phyloP scores from a whole-genome alignment of 805 yeast species.

The Zygoascus biomembranicola region DNA sequence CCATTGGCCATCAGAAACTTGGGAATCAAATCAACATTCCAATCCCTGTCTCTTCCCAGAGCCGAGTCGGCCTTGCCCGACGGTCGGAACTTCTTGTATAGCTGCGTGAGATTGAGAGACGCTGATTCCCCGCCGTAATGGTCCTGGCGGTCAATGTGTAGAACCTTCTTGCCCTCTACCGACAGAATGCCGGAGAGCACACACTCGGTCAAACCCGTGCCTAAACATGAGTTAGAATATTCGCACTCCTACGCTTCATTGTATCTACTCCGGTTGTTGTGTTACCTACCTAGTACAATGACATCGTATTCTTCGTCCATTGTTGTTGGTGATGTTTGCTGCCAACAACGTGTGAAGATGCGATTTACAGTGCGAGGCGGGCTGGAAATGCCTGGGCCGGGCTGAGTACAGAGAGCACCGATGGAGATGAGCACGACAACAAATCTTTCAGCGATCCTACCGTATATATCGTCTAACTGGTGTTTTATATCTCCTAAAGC shows the following conservation, averaged over 20 bases:
- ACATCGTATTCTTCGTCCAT: conserved; percentile 98
- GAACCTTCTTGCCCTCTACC: conserved; percentile 96
- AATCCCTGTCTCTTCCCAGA: conserved; percentile 88
- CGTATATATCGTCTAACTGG: too few relatives aligned
- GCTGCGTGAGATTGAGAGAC: conserved; percentile 33
- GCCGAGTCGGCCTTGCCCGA: conserved; percentile 53
- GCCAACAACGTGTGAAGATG: neutral
- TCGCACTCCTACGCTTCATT: neutral
- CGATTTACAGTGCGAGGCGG: neutral
- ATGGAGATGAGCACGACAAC: too few relatives aligned
- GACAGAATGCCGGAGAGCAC: conserved; percentile 87
- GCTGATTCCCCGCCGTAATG: conserved; percentile 74
- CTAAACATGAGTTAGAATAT: conserved; percentile 3
- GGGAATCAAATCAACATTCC: conserved; percentile 97
- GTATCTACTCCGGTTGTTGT: neutral
- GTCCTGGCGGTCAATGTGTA: conserved; percentile 93
- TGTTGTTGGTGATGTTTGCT: conserved; percentile 2
- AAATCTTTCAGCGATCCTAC: too few relatives aligned
- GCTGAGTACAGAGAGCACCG: neutral
- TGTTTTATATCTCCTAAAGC: too few relatives aligned
- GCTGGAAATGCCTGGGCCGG: neutral
- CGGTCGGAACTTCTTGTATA: conserved; percentile 83
- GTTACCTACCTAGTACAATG: conserved; percentile 69
- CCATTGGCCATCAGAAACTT: conserved; percentile 97
- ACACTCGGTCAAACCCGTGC: conserved; percentile 86